These are phyloP conservation scores for Epicoccum nigrum DNA, from an alignment of 2,329 filamentous ascomycete genomes.

Conservation along the genomic window DNA sequence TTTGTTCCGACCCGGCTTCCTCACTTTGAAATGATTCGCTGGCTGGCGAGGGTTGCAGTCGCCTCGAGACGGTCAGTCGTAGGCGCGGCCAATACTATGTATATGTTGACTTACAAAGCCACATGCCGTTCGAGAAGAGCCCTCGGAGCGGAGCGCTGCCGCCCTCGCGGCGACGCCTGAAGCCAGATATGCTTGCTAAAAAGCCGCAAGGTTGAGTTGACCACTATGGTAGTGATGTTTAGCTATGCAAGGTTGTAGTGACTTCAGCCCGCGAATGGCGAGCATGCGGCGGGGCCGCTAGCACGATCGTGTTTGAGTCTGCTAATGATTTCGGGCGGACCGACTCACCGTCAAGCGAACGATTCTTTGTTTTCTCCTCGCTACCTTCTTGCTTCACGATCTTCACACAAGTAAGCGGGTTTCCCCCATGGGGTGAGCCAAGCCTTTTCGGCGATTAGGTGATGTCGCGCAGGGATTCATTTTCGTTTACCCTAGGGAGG, in stretches of 20 bases:
- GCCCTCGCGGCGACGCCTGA: constrained; percentile 12
- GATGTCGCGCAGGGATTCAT: not conserved
- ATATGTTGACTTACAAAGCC: constrained; percentile 32
- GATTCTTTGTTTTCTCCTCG: not conserved
- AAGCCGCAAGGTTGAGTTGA: not conserved
- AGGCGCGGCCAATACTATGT: not conserved
- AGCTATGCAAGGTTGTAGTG: not conserved
- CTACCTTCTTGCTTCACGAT: not conserved
- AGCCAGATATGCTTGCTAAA: constrained; percentile 27
- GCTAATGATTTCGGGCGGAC: no score
- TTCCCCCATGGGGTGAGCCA: not conserved
- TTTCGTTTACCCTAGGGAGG: constrained; percentile 17
- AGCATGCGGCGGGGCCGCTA: no score
- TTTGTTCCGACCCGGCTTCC: constrained; percentile 63
- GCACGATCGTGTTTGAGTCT: no score
- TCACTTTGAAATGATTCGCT: constrained; percentile 62
- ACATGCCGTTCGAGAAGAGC: constrained; percentile 32
- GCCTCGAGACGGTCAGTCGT: constrained; percentile 43
- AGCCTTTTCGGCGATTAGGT: constrained; percentile 13
- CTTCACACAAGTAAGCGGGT: not conserved
- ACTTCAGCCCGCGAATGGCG: no score
- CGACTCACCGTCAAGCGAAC: no score
- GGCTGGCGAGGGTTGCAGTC: constrained; percentile 62
- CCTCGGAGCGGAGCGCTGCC: constrained; percentile 23
- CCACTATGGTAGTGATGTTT: not conserved